Evolutionary conservation across 169 alveolate genomes (phyloP).

Genomic region (Babesia microti): DNA sequence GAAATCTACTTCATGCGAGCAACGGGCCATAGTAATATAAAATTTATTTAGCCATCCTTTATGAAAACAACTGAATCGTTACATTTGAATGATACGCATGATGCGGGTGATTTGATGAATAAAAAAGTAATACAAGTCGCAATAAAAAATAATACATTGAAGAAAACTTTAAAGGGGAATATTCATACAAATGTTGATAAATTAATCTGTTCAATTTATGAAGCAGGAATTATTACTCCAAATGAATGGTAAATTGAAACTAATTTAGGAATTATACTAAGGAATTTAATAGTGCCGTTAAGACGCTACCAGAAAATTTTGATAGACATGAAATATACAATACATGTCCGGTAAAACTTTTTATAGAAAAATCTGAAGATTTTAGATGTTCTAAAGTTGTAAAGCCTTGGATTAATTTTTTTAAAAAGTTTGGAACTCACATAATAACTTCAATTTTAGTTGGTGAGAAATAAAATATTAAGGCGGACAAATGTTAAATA

Average conservation of each 20-base stretch:
- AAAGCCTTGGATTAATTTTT: constrained; percentile 49
- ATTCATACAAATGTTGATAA: constrained; percentile 10
- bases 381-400: constrained; percentile 21
- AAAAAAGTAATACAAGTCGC: constrained; percentile 26
- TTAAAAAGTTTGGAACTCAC: constrained; percentile 58
- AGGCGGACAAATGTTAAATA: constrained; percentile 42
- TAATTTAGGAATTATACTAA: constrained; percentile 8
- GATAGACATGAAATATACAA: not conserved
- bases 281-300: constrained; percentile 11
- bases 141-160: not conserved
- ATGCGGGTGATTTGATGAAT: constrained; percentile 17
- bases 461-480: constrained; percentile 4
- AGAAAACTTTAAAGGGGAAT: not conserved
- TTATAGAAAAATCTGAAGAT: constrained; percentile 8
- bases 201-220: constrained; percentile 27
- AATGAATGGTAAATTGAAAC: constrained; percentile 12
- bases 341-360: constrained; percentile 31
- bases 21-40: constrained; percentile 9
- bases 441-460: constrained; percentile 15
- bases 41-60: not conserved
- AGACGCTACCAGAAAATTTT: constrained; percentile 6
- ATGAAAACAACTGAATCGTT: not conserved
- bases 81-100: constrained; percentile 10
- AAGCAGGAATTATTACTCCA: constrained; percentile 39
- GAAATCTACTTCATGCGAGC: constrained; percentile 12